Evolutionary conservation across 139 green algal genomes (phyloP).

Genomic region (Micractinium sp.): DNA sequence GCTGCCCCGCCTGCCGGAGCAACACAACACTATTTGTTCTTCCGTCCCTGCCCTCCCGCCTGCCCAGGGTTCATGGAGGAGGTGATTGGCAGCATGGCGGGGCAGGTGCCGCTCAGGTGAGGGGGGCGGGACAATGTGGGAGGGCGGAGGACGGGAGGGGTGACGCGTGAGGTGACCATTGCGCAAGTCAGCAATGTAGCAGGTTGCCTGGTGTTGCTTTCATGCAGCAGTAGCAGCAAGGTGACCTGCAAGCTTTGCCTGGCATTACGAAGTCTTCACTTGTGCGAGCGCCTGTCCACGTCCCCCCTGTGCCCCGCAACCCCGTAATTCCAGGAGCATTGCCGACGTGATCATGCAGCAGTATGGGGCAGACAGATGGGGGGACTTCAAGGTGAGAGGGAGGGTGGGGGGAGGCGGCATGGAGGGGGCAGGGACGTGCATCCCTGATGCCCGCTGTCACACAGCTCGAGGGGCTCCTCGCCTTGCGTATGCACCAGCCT

Average conservation of each 20-base stretch:
- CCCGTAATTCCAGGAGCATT: conserved; percentile 28
- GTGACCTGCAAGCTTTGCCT: too few relatives aligned
- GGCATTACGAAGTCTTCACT: too few relatives aligned
- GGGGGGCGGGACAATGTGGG: too few relatives aligned
- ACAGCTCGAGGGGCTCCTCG: neutral
- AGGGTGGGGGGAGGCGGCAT: neutral
- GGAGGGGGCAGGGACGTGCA: too few relatives aligned
- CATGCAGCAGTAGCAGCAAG: too few relatives aligned
- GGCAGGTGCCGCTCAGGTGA: conserved; percentile 50
- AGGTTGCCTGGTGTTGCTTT: too few relatives aligned
- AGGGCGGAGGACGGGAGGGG: too few relatives aligned
- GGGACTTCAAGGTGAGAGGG: conserved; percentile 48
- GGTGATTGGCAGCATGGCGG: conserved; percentile 55
- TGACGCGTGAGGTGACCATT: too few relatives aligned
- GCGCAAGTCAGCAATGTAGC: too few relatives aligned
- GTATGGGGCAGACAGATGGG: conserved; percentile 48
- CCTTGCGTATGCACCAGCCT: neutral
- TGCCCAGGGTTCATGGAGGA: conserved; percentile 60
- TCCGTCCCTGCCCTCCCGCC: neutral
- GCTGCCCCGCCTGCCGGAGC: too few relatives aligned
- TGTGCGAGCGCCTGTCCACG: neutral
- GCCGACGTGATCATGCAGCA: conserved; percentile 47
- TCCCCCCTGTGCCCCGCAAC: neutral
- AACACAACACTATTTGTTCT: neutral
- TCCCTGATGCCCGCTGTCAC: too few relatives aligned